phyloP scores from a whole-genome alignment of 2,329 filamentous ascomycete genomes.

The Didymella lethalis region DNA sequence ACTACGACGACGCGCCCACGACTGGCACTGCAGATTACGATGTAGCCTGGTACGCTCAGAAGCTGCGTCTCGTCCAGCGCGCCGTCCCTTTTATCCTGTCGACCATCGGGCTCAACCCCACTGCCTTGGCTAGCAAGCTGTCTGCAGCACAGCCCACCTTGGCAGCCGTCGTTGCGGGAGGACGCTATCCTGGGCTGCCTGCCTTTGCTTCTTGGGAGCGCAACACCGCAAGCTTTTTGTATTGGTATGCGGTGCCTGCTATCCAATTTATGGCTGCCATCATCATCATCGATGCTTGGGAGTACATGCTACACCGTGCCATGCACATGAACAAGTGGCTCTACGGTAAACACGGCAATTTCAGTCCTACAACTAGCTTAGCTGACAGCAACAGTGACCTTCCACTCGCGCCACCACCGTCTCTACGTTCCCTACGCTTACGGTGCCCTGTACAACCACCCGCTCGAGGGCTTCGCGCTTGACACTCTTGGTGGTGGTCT shows the following conservation, averaged over 20 bases:
- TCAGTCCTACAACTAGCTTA: neutral
- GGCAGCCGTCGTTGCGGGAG: conserved; percentile 79
- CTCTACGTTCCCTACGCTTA: conserved; percentile 98
- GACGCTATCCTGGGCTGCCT: conserved; percentile 78
- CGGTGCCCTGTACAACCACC: conserved; percentile 96
- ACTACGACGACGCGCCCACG: conserved; percentile 76
- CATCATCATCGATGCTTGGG: conserved; percentile 89
- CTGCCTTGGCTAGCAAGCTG: conserved; percentile 77
- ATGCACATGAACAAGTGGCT: conserved; percentile 99
- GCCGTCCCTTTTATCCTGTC: conserved; percentile 76
- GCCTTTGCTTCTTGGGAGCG: conserved; percentile 88
- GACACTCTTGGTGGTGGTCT: conserved; percentile 89
- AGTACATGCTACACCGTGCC: conserved; percentile 93
- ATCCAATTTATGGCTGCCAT: conserved; percentile 80
- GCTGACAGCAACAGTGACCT: conserved; percentile 66
- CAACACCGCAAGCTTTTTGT: conserved; percentile 75
- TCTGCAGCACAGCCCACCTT: conserved; percentile 74
- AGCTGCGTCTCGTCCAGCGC: conserved; percentile 79
- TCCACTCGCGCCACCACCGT: conserved; percentile 94
- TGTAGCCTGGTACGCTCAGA: conserved; percentile 86
- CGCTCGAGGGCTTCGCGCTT: conserved; percentile 89
- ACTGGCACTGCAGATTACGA: conserved; percentile 84
- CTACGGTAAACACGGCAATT: conserved; percentile 72
- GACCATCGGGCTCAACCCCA: conserved; percentile 77
- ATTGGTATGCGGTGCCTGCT: conserved; percentile 77